These are phyloP conservation scores for Trichoderma atroviride DNA, from an alignment of 2,329 filamentous ascomycete species.

Conservation along the genomic window DNA sequence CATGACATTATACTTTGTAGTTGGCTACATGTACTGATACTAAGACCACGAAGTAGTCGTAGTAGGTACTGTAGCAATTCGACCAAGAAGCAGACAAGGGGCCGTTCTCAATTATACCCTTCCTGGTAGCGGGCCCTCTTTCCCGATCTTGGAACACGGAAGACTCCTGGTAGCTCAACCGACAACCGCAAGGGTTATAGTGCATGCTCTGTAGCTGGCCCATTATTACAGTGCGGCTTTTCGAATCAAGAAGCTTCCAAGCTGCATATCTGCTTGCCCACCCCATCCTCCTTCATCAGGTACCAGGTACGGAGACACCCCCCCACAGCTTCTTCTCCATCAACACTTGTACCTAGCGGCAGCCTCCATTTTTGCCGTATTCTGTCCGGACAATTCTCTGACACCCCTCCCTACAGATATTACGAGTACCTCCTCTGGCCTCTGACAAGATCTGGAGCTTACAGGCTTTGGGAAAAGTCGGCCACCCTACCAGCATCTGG, in stretches of 20 bases:
- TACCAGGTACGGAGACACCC: constrained; percentile 28
- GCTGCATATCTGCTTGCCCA: constrained; percentile 26
- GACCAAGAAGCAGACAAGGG: constrained; percentile 23
- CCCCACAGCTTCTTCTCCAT: constrained; percentile 28
- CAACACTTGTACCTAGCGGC: constrained; percentile 20
- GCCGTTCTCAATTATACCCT: constrained; percentile 26
- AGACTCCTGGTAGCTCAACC: constrained; percentile 27
- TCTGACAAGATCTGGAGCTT: constrained; percentile 25
- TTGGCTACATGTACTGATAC: background rate
- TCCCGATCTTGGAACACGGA: constrained; percentile 28
- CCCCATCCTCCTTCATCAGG: constrained; percentile 29
- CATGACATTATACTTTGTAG: background rate
- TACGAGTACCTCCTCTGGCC: constrained; percentile 22
- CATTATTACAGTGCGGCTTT: constrained; percentile 29
- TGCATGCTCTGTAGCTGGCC: constrained; percentile 8
- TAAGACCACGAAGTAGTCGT: constrained; percentile 4
- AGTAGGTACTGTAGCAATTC: background rate
- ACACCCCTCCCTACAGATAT: constrained; percentile 25
- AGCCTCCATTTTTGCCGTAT: constrained; percentile 25
- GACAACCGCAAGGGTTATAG: constrained; percentile 26
- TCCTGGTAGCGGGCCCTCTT: constrained; percentile 25
- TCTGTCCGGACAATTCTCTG: constrained; percentile 26
- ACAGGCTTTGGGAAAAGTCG: constrained; percentile 15
- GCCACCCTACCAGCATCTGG: constrained; percentile 25
- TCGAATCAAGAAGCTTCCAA: constrained; percentile 29